Percentiles rank a stretch among this genome's conserved stretches.
Conservation (phyloP, 441 rosid species). For the Gossypium laxum region DNA sequence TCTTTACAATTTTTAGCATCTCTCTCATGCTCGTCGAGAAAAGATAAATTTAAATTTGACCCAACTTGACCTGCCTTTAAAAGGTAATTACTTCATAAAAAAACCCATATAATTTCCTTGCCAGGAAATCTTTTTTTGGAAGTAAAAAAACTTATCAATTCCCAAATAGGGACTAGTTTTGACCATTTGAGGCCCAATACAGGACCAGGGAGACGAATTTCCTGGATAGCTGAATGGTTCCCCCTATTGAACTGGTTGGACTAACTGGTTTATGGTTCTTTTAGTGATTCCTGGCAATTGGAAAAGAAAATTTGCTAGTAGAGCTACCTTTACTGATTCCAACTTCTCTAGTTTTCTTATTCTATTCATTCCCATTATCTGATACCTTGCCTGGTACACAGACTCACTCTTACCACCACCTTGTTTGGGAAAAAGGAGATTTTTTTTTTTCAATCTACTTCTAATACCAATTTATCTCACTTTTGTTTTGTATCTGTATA, state of each 20-base stretch:
- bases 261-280: slow-evolving; percentile 1
- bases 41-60: neutral
- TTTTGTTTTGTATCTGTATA: slow-evolving; percentile 1
- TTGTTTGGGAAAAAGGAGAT: neutral
- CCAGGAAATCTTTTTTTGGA: neutral
- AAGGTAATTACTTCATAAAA: neutral
- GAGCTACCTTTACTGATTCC: neutral
- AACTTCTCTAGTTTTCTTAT: slow-evolving; percentile 9
- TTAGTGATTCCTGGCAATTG: neutral
- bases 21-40: neutral
- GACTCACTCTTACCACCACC: neutral
- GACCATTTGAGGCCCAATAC: neutral
- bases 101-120: neutral
- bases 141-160: neutral
- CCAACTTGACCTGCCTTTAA: neutral
- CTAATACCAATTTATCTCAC: neutral
- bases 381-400: neutral
- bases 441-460: neutral
- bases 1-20: neutral
- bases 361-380: neutral
- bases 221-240: slow-evolving; percentile 1
- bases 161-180: neutral
- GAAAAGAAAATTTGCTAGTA: slow-evolving; percentile 2
- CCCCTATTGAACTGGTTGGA: neutral
- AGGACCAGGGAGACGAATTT: neutral